Conservation (phyloP, 2,329 filamentous ascomycete genomes). For the Colletotrichum liriopes region DNA sequence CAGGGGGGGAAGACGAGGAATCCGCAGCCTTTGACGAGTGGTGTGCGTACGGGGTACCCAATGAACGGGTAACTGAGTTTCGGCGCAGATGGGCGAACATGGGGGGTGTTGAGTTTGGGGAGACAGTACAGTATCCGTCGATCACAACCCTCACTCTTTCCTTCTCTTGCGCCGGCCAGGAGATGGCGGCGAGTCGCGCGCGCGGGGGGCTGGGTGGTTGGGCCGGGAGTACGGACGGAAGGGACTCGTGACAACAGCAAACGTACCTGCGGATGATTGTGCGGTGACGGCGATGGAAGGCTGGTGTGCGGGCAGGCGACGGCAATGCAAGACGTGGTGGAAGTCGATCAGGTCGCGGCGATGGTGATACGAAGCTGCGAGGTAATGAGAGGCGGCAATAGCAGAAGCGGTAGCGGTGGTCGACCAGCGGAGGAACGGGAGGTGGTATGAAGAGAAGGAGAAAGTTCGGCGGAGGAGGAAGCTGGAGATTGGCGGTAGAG, state of each 20-base stretch:
- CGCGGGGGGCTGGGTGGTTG: slow-evolving; percentile 5
- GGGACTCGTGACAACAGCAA: slow-evolving; percentile 10
- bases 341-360: neutral
- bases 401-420: neutral
- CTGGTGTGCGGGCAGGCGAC: slow-evolving; percentile 8
- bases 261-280: slow-evolving; percentile 28
- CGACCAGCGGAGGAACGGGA: slow-evolving; percentile 9
- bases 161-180: slow-evolving; percentile 12
- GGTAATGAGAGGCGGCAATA: slow-evolving; percentile 5
- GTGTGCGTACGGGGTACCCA: slow-evolving; percentile 17
- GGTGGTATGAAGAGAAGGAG: slow-evolving; percentile 2
- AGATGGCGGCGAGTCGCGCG: slow-evolving; percentile 25
- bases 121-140: slow-evolving; percentile 32
- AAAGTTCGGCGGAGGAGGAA: neutral
- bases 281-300: slow-evolving; percentile 15
- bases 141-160: slow-evolving; percentile 15
- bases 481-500: neutral
- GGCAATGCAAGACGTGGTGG: neutral
- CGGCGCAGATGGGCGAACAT: slow-evolving; percentile 36
- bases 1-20: slow-evolving; percentile 17
- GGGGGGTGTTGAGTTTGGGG: slow-evolving; percentile 34
- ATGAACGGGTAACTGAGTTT: slow-evolving; percentile 30
- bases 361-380: slow-evolving; percentile 1
- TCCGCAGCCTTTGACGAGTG: slow-evolving; percentile 7
- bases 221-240: slow-evolving; percentile 20